phyloP scores from a whole-genome alignment of 176 grass and related monocot genomes.

The Carex parvula region DNA sequence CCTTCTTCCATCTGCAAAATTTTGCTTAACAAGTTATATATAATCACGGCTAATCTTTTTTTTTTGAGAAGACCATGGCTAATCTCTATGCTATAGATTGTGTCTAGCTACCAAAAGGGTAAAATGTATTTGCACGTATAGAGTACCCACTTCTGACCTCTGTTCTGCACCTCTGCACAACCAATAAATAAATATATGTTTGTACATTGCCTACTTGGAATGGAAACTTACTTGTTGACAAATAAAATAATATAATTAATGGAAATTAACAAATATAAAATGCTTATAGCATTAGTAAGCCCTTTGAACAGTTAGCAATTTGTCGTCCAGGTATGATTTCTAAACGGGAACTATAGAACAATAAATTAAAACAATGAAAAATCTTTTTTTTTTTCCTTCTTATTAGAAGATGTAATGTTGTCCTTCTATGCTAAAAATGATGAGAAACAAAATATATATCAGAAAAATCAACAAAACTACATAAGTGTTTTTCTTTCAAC shows the following conservation, averaged over 20 bases:
- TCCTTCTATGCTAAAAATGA: neutral
- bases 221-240: neutral
- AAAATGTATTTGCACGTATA: neutral
- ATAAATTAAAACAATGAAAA: no score
- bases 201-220: slow-evolving; percentile 11
- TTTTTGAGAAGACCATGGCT: no score
- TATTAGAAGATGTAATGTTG: neutral
- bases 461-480: neutral
- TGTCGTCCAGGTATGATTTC: neutral
- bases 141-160: neutral
- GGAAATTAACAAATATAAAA: neutral
- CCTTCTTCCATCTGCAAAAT: slow-evolving; percentile 77
- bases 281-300: neutral
- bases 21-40: neutral
- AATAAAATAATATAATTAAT: neutral
- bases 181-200: neutral
- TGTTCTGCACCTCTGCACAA: neutral
- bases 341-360: neutral
- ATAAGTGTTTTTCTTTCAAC: neutral
- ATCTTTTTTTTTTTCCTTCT: neutral
- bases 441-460: neutral
- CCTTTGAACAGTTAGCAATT: neutral
- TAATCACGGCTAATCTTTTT: neutral
- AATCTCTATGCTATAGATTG: neutral
- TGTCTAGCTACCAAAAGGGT: neutral